Conservation (phyloP, 2,329 filamentous ascomycete species). For the Fusarium cyanostomum region DNA sequence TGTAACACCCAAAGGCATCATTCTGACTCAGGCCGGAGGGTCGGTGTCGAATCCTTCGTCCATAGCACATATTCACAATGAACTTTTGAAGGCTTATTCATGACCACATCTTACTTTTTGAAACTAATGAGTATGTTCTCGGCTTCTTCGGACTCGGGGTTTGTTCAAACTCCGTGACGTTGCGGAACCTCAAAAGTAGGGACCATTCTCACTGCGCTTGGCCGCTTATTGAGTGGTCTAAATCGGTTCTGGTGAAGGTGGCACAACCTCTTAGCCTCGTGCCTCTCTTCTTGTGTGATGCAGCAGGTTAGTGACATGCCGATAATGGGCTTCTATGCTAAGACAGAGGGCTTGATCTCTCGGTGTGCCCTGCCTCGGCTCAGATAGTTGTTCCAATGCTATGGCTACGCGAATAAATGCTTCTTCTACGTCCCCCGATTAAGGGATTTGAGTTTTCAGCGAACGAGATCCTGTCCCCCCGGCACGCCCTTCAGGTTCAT, state of each 20-base stretch:
- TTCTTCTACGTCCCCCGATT: too few relatives aligned
- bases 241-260: slow-evolving; percentile 2
- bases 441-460: too few relatives aligned
- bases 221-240: slow-evolving; percentile 1
- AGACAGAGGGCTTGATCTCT: not conserved
- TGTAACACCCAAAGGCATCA: slow-evolving; percentile 24
- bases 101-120: not conserved
- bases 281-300: slow-evolving; percentile 12
- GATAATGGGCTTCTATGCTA: not conserved
- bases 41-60: not conserved
- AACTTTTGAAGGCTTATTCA: not conserved
- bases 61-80: not conserved
- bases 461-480: too few relatives aligned
- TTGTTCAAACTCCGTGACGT: slow-evolving; percentile 30
- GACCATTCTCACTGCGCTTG: not conserved
- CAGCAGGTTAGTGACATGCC: slow-evolving; percentile 6
- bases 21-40: slow-evolving; percentile 16
- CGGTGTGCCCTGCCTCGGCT: not conserved
- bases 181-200: slow-evolving; percentile 23
- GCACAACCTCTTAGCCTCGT: slow-evolving; percentile 17
- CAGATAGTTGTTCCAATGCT: not conserved
- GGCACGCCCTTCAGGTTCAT: too few relatives aligned
- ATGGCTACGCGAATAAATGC: not conserved
- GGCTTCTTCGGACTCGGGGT: slow-evolving; percentile 26
- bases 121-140: not conserved